A percentile compares a stretch with the other conserved stretches of the same genome.
Conservation (phyloP, 1,284 basidiomycete species). For the Ganoderma sinense region DNA sequence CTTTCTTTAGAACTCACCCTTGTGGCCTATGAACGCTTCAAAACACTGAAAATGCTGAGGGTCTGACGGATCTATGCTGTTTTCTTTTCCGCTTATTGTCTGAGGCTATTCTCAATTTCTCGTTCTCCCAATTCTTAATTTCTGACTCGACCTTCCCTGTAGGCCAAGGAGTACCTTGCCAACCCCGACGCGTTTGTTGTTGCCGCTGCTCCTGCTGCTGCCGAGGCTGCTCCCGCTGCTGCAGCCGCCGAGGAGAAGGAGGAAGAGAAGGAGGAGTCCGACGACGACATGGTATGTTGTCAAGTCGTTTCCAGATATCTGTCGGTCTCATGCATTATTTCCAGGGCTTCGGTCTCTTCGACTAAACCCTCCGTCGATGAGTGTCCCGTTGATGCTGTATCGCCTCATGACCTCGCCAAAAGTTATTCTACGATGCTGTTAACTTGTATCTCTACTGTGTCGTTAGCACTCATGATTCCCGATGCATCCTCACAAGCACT, state of each 20-base stretch:
- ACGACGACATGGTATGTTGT: slow-evolving; percentile 76
- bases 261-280: slow-evolving; percentile 84
- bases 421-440: slow-evolving; percentile 31
- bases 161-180: slow-evolving; percentile 96
- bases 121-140: slow-evolving; percentile 32
- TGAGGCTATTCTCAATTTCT: slow-evolving; percentile 34
- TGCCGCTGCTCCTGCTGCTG: slow-evolving; percentile 71
- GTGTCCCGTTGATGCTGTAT: slow-evolving; percentile 32
- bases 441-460: slow-evolving; percentile 29
- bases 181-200: slow-evolving; percentile 96
- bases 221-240: slow-evolving; percentile 58
- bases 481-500: slow-evolving; percentile 11
- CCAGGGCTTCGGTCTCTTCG: slow-evolving; percentile 89
- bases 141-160: slow-evolving; percentile 35
- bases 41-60: slow-evolving; percentile 88
- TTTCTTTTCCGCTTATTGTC: slow-evolving; percentile 40
- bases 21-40: slow-evolving; percentile 49
- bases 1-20: slow-evolving; percentile 12
- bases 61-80: slow-evolving; percentile 55
- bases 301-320: not conserved
- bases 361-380: slow-evolving; percentile 55
- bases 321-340: slow-evolving; percentile 8
- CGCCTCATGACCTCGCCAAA: slow-evolving; percentile 29
- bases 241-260: slow-evolving; percentile 64
- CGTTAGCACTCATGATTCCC: slow-evolving; percentile 27